Percentiles rank a stretch among this genome's conserved stretches.
Evolutionary conservation across 106 monocot species (phyloP).

Genomic region (Triglochin maritima): DNA sequence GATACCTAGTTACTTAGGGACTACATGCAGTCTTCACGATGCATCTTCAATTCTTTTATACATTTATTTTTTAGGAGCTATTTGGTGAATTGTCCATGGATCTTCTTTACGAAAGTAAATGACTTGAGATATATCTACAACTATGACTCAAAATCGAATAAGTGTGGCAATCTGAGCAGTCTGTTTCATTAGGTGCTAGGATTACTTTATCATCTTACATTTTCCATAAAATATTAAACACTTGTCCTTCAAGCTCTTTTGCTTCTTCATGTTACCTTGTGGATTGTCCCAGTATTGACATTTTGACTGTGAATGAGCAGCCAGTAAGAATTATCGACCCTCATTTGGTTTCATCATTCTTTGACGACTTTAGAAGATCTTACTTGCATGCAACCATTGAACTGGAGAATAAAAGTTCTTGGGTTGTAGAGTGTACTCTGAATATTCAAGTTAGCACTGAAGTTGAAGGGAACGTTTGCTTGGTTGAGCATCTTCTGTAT

Average conservation of each 20-base stretch:
- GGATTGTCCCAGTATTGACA: not conserved
- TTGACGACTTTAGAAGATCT: constrained; percentile 69
- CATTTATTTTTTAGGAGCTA: no score
- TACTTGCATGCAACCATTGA: constrained; percentile 78
- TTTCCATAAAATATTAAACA: not conserved
- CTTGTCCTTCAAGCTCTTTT: not conserved
- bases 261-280: not conserved
- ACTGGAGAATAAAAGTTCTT: constrained; percentile 81
- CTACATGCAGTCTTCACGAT: no score
- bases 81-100: no score
- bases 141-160: no score
- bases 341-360: constrained; percentile 85
- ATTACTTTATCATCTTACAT: no score
- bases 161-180: no score
- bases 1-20: no score
- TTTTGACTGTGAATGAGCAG: constrained; percentile 25
- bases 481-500: constrained; percentile 66
- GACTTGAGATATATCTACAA: no score
- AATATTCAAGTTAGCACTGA: constrained; percentile 69
- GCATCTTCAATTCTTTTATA: no score
- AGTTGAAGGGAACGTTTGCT: constrained; percentile 52
- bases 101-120: no score
- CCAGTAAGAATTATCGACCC: constrained; percentile 87
- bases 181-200: no score
- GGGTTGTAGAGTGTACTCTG: constrained; percentile 70